Evolutionary conservation across 2,329 filamentous ascomycete genomes (phyloP), one percentile per base, ranked within the genome.

Genomic region (Pseudogymnoascus sp.): DNA sequence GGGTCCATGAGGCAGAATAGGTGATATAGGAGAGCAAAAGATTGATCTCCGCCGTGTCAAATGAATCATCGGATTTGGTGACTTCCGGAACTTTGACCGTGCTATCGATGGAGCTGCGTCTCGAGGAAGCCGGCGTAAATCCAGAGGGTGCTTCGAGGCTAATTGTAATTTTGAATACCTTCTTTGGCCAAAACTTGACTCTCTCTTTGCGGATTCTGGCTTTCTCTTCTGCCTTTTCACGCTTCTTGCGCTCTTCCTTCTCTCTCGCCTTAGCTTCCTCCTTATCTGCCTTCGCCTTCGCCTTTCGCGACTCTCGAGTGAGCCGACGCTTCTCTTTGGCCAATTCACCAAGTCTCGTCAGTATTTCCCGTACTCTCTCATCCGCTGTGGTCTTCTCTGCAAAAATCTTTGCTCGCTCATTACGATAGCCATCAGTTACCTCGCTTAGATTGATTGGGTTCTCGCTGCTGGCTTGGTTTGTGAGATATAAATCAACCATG

Each of bases 81-180:
- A 34, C 62, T 10, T 69, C 63, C 4, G 61, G 60, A 54, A 70
- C 66, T 43, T 68, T 69, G 67, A 67, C 71, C 2, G 65, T 67
- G 31, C 66, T 71, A 4, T 78, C 74, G 11, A 81, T 68, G 0
- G 82, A 85, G 60, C 71, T 77, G 21, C 81, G 79, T 7, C 81
- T 79, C 10, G 82, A 84, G 0, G 80, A 79, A 36, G 67, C 64
- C 3, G 79, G 79, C 0, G 80, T 81, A 51, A 76, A 72, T 7
- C 62, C 62, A 31, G 65, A 68, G n/a, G 75, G 69, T 16, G 76
- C 77, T 54, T 84, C 81, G 23, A 85, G 75, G n/a, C 76, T 80
- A 70, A 85, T 79, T 19, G 77, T 80, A 45, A 84, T 74, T 1
- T 75, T 73, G 70, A 82, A 83, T 68, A 78, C 79, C 37, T 75